phyloP scores from a whole-genome alignment of 306 rosid genomes.

The Malus fusca region DNA sequence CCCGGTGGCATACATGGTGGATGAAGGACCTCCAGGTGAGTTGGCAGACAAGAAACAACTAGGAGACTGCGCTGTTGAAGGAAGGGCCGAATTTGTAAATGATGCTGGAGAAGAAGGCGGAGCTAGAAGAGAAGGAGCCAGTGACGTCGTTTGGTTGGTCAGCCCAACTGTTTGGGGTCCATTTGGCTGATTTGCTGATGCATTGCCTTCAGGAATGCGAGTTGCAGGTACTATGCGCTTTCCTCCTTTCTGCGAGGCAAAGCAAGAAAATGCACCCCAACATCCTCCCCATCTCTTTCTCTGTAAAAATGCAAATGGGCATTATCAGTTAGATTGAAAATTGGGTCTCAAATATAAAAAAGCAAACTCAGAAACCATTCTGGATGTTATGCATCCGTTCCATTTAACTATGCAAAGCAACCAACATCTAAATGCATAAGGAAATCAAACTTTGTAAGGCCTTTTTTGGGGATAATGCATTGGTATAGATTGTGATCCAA shows the following conservation, averaged over 20 bases:
- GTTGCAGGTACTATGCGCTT: slow-evolving; percentile 92
- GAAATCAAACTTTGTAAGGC: not conserved
- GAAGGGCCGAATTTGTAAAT: slow-evolving; percentile 84
- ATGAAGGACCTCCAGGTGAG: slow-evolving; percentile 98
- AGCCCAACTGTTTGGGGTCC: slow-evolving; percentile 70
- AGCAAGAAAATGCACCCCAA: slow-evolving; percentile 85
- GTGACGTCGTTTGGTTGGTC: slow-evolving; percentile 61
- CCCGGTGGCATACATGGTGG: slow-evolving; percentile 83
- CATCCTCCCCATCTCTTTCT: slow-evolving; percentile 98
- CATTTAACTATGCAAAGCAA: not conserved
- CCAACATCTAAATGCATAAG: not conserved
- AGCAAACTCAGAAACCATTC: not conserved
- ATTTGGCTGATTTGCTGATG: slow-evolving; percentile 63
- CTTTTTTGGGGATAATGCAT: not conserved
- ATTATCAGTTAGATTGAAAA: not conserved
- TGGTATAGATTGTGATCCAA: slow-evolving; percentile 6
- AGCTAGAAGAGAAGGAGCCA: slow-evolving; percentile 87
- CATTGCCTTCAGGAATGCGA: slow-evolving; percentile 71
- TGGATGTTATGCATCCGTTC: not conserved
- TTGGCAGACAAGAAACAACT: slow-evolving; percentile 83
- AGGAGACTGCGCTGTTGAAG: slow-evolving; percentile 94
- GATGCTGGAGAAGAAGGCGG: slow-evolving; percentile 99
- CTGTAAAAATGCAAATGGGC: slow-evolving; percentile 42
- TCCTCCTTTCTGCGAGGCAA: slow-evolving; percentile 81
- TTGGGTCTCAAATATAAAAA: not conserved